Evolutionary conservation across 768 basidiomycete species (phyloP).

Genomic region (Suillus decipiens): DNA sequence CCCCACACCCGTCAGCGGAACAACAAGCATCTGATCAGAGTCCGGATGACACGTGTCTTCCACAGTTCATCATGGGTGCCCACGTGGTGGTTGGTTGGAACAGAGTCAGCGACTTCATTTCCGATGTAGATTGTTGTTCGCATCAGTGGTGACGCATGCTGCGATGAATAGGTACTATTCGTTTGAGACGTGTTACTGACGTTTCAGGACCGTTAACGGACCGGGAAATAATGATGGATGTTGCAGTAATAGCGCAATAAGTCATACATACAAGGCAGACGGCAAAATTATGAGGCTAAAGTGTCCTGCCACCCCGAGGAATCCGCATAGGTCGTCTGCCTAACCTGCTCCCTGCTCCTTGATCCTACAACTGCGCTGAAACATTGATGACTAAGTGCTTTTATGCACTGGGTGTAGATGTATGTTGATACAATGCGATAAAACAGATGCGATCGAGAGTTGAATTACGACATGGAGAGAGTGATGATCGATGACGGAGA

Average conservation of each 20-base stretch:
- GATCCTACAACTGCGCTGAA: conserved; percentile 30
- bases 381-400: conserved; percentile 33
- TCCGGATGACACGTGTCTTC: conserved; percentile 22
- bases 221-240: conserved; percentile 19
- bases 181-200: conserved; percentile 10
- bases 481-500: conserved; percentile 18
- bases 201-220: conserved; percentile 19
- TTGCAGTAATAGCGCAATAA: conserved; percentile 8
- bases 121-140: conserved; percentile 2
- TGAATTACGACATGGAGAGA: conserved; percentile 32
- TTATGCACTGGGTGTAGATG: conserved; percentile 36
- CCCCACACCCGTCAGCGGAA: conserved; percentile 24
- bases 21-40: conserved; percentile 22
- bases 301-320: conserved; percentile 10
- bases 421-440: conserved; percentile 36
- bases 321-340: conserved; percentile 26
- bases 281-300: conserved; percentile 27
- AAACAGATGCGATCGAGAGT: conserved; percentile 34
- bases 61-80: conserved; percentile 8
- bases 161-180: not conserved
- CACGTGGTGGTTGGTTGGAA: conserved; percentile 12
- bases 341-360: conserved; percentile 13
- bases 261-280: conserved; percentile 35
- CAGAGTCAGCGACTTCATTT: not conserved
- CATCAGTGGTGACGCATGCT: conserved; percentile 12